Evolutionary conservation across 2,329 filamentous ascomycete genomes (phyloP).

Genomic region (Fusarium brachygibbosum): DNA sequence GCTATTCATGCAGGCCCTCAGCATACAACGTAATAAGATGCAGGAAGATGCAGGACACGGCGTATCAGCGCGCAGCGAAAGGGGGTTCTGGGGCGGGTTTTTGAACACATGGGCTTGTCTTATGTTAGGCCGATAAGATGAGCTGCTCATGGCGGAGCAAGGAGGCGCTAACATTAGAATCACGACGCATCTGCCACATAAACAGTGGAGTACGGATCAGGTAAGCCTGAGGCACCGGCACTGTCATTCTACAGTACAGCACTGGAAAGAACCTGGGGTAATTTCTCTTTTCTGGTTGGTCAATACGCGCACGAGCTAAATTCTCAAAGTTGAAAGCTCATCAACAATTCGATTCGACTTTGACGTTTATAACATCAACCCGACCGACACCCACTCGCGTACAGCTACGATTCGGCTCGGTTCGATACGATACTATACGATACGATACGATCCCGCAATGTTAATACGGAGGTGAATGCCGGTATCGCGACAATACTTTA

Average conservation of each 20-base stretch:
- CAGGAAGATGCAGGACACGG: conserved; percentile 29
- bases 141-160: conserved; percentile 17
- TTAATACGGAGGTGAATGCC: conserved; percentile 19
- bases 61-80: conserved; percentile 39
- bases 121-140: conserved; percentile 11
- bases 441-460: conserved; percentile 16
- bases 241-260: not conserved
- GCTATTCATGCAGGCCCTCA: conserved; percentile 32
- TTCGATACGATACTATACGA: not conserved
- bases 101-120: conserved; percentile 30
- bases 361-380: conserved; percentile 1
- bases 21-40: conserved; percentile 33
- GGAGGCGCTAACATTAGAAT: conserved; percentile 10
- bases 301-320: conserved; percentile 10
- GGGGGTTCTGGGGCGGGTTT: conserved; percentile 27
- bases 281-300: conserved; percentile 30
- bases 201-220: conserved; percentile 9
- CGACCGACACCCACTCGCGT: not conserved
- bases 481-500: not conserved
- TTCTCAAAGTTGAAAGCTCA: conserved; percentile 20
- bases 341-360: conserved; percentile 1
- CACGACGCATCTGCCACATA: conserved; percentile 1
- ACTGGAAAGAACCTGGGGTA: conserved; percentile 29
- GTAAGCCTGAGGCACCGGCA: conserved; percentile 25
- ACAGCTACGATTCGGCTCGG: conserved; percentile 2